These are phyloP conservation scores for Clonostachys solani DNA, from an alignment of 2,329 filamentous ascomycete species.

Conservation along the genomic window DNA sequence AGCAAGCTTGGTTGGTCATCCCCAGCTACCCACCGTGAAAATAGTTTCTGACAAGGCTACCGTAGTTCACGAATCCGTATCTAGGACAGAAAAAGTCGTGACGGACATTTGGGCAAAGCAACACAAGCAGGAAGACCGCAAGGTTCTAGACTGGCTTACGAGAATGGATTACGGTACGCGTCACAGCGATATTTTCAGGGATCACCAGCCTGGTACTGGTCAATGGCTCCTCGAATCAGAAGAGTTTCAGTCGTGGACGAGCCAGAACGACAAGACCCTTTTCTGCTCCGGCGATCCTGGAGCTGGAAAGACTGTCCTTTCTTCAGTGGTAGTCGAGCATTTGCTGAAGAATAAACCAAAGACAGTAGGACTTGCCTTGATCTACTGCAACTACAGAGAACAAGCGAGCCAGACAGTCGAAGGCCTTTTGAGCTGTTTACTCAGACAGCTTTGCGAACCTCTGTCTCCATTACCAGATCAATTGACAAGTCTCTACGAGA, in stretches of 20 bases:
- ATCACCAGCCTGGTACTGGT: constrained; percentile 31
- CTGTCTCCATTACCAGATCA: constrained; percentile 11
- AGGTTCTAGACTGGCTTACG: constrained; percentile 31
- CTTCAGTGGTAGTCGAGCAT: constrained; percentile 34
- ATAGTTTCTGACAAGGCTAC: too few relatives aligned
- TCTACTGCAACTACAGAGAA: constrained; percentile 39
- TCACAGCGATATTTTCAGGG: constrained; percentile 29
- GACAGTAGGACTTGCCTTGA: constrained; percentile 30
- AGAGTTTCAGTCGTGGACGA: constrained; percentile 25
- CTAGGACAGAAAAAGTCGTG: too few relatives aligned
- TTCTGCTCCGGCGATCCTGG: constrained; percentile 43
- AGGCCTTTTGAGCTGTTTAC: constrained; percentile 21
- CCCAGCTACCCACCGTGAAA: not conserved
- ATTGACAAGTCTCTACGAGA: constrained; percentile 19
- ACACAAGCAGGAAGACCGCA: not conserved
- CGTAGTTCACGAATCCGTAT: too few relatives aligned
- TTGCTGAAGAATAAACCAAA: constrained; percentile 15
- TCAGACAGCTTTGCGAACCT: constrained; percentile 27
- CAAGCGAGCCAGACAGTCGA: constrained; percentile 26
- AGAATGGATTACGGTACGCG: constrained; percentile 25
- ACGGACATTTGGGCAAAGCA: not conserved
- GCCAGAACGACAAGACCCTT: constrained; percentile 17
- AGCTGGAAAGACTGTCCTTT: constrained; percentile 41
- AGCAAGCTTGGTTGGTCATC: not conserved
- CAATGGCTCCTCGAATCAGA: constrained; percentile 36